Evolutionary conservation across 495 filamentous ascomycete genomes (phyloP).

Genomic region (Podospora comata): DNA sequence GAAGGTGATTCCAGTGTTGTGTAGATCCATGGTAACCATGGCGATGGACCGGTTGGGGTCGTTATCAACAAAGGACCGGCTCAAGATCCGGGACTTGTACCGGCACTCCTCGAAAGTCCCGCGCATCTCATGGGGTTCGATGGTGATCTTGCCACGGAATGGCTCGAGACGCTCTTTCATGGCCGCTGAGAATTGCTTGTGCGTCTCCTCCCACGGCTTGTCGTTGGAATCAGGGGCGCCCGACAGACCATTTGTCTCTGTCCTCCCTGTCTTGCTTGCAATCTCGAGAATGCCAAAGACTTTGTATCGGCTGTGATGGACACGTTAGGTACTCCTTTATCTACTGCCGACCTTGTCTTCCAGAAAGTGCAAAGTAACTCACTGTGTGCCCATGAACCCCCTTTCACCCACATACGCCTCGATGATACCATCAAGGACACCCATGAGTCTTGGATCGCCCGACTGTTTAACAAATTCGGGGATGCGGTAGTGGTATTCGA

Average conservation of each 20-base stretch:
- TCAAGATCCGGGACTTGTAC: constrained; percentile 41
- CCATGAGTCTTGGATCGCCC: constrained; percentile 44
- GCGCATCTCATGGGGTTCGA: constrained; percentile 51
- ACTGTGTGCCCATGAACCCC: constrained; percentile 52
- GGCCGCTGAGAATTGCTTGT: constrained; percentile 48
- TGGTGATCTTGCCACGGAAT: constrained; percentile 38
- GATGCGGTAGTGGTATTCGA: constrained; percentile 49
- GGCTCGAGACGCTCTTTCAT: constrained; percentile 53
- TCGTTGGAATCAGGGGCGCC: constrained; percentile 39
- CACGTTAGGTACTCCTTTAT: not conserved
- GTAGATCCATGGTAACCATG: constrained; percentile 45
- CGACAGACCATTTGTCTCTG: constrained; percentile 49
- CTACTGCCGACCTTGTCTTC: too few relatives aligned
- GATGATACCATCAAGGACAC: constrained; percentile 48
- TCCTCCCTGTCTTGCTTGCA: constrained; percentile 48
- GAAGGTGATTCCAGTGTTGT: constrained; percentile 49
- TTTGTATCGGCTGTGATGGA: constrained; percentile 38
- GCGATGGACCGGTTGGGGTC: constrained; percentile 45
- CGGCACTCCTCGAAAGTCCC: constrained; percentile 52
- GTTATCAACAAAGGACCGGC: constrained; percentile 42
- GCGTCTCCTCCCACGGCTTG: constrained; percentile 50
- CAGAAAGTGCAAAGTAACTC: not conserved
- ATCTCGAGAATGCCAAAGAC: constrained; percentile 54
- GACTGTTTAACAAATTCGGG: constrained; percentile 48
- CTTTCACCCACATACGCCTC: constrained; percentile 50